Percentiles rank a stretch among this genome's conserved stretches.
Conservation (phyloP, 352 stramenopile genomes). For the Phytopythium sindhum region DNA sequence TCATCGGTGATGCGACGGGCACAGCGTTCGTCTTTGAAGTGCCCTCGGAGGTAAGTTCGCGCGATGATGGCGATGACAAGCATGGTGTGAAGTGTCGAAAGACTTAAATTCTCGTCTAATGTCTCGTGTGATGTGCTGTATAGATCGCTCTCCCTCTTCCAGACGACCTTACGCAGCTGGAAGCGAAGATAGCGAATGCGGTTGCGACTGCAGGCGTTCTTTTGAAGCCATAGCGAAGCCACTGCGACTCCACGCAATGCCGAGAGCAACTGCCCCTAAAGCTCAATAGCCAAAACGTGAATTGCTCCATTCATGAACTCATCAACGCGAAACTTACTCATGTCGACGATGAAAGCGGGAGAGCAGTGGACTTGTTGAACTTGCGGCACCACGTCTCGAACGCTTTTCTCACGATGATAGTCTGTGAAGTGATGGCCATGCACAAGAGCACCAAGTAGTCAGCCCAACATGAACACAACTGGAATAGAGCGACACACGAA, state of each 20-base stretch:
- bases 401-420: conserved; percentile 42
- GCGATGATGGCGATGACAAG: conserved; percentile 6
- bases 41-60: conserved; percentile 57
- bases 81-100: background rate
- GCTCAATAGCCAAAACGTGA: no score
- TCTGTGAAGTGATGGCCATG: conserved; percentile 10
- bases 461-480: background rate
- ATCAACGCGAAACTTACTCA: background rate
- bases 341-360: conserved; percentile 16
- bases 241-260: no score
- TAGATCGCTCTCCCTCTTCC: conserved; percentile 63
- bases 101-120: conserved; percentile 9
- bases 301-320: no score
- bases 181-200: conserved; percentile 59
- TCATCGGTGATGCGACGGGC: conserved; percentile 74
- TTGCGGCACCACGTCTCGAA: conserved; percentile 52
- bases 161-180: conserved; percentile 58
- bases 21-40: conserved; percentile 79
- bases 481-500: background rate
- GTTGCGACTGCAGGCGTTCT: conserved; percentile 27
- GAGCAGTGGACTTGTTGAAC: conserved; percentile 43
- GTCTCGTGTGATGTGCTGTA: conserved; percentile 8
- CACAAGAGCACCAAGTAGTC: background rate
- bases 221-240: background rate
- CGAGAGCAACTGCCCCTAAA: no score